phyloP scores from a whole-genome alignment of 108 stramenopile species.

The Mediolabrus comicus region DNA sequence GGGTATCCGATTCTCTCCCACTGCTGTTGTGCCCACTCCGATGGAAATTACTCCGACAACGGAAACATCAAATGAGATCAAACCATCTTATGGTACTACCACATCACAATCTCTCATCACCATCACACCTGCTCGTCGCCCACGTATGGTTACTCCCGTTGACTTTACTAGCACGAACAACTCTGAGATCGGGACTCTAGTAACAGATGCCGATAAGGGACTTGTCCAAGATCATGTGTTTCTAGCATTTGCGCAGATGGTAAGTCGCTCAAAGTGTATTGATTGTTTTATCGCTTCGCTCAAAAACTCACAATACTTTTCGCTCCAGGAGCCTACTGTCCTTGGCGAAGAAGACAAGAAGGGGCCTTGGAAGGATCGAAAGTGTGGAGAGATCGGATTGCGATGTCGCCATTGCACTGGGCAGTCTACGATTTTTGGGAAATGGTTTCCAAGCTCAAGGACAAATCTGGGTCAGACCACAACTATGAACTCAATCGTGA shows the following conservation, averaged over 20 bases:
- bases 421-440: conserved; percentile 18
- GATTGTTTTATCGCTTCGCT: too few species aligned
- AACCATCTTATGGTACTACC: too few species aligned
- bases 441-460: conserved; percentile 67
- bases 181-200: conserved; percentile 29
- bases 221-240: conserved; percentile 73
- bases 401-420: conserved; percentile 73
- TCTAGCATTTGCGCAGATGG: conserved; percentile 68
- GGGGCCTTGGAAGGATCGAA: conserved; percentile 41
- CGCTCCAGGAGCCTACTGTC: background rate
- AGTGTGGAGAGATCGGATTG: conserved; percentile 68
- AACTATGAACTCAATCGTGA: conserved; percentile 75
- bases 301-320: too few species aligned
- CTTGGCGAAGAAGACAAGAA: too few species aligned
- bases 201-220: conserved; percentile 56
- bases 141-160: background rate
- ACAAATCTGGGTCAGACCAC: conserved; percentile 79
- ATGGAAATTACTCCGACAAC: too few species aligned
- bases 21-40: background rate
- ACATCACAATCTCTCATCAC: too few species aligned
- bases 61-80: too few species aligned
- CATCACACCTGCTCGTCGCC: background rate
- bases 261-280: too few species aligned
- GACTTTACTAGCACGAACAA: background rate
- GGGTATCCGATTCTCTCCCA: conserved; percentile 25